Percentiles rank a stretch among this genome's conserved stretches.
These are phyloP conservation scores for Ogataea nonfermentans DNA, from an alignment of 805 yeast species.

Conservation along the genomic window DNA sequence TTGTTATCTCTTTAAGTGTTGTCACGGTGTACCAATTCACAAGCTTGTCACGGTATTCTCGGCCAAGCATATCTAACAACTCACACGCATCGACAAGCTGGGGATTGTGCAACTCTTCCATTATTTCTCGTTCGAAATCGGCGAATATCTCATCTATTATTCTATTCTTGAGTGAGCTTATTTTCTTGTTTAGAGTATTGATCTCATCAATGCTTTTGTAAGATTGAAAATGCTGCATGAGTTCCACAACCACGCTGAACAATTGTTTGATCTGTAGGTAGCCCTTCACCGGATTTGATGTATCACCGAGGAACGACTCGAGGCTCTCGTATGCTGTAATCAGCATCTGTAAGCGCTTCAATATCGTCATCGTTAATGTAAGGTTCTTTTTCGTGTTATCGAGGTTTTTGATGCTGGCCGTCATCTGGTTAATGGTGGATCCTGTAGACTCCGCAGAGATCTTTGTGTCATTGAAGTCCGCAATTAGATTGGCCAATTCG, in stretches of 20 bases:
- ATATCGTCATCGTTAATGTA: slow-evolving; percentile 78
- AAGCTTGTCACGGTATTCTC: slow-evolving; percentile 55
- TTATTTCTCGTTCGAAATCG: slow-evolving; percentile 61
- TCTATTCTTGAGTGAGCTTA: slow-evolving; percentile 56
- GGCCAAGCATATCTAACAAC: slow-evolving; percentile 64
- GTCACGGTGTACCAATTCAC: slow-evolving; percentile 69
- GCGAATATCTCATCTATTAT: slow-evolving; percentile 67
- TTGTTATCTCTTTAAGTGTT: slow-evolving; percentile 68
- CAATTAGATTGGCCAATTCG: slow-evolving; percentile 42
- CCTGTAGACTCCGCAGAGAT: slow-evolving; percentile 55
- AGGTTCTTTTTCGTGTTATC: slow-evolving; percentile 84
- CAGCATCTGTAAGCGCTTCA: slow-evolving; percentile 85
- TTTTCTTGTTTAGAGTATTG: slow-evolving; percentile 58
- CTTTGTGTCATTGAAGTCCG: slow-evolving; percentile 47
- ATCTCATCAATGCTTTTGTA: slow-evolving; percentile 83
- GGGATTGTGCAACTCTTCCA: slow-evolving; percentile 35
- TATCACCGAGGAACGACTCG: slow-evolving; percentile 40
- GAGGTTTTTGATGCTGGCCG: slow-evolving; percentile 70
- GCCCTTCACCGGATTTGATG: slow-evolving; percentile 26
- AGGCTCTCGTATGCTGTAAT: slow-evolving; percentile 69
- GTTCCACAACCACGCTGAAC: slow-evolving; percentile 69
- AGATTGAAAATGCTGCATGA: slow-evolving; percentile 69
- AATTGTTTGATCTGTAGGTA: slow-evolving; percentile 58
- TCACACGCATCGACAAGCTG: slow-evolving; percentile 63
- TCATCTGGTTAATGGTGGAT: slow-evolving; percentile 61